These are phyloP conservation scores for Globisporangium echinulatum DNA, from an alignment of 352 stramenopile species.

Conservation along the genomic window DNA sequence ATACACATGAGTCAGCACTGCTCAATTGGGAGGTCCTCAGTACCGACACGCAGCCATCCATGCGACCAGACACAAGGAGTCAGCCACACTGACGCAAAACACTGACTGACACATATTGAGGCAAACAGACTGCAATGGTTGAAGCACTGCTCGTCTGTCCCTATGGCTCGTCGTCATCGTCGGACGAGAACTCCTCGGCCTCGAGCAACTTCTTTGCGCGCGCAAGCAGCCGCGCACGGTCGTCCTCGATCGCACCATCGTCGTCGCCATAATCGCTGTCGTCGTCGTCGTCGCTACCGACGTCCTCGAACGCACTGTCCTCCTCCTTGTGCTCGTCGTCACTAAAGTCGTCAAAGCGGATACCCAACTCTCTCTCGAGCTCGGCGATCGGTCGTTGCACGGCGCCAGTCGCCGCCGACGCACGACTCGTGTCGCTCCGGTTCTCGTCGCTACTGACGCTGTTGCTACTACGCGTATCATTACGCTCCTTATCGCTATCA, in stretches of 20 bases:
- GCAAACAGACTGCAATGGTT: too few species aligned
- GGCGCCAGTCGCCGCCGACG: neutral
- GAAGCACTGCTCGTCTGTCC: neutral
- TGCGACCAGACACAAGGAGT: too few species aligned
- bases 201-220: constrained; percentile 47
- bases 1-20: too few species aligned
- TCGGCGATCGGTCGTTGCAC: constrained; percentile 66
- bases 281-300: constrained; percentile 25
- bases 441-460: constrained; percentile 13
- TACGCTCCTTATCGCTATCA: neutral
- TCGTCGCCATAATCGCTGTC: constrained; percentile 21
- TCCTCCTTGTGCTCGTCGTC: constrained; percentile 47
- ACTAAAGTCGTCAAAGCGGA: constrained; percentile 55
- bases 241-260: constrained; percentile 40
- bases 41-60: too few species aligned
- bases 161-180: constrained; percentile 14
- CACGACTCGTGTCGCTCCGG: constrained; percentile 17
- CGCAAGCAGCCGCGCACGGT: constrained; percentile 33
- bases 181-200: constrained; percentile 38
- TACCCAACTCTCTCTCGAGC: constrained; percentile 59
- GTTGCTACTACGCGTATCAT: neutral
- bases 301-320: constrained; percentile 10
- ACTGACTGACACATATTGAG: too few species aligned
- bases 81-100: too few species aligned
- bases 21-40: too few species aligned